Conservation (phyloP, 2,329 filamentous ascomycete genomes). For the Nannizziopsis arthrosporioides region DNA sequence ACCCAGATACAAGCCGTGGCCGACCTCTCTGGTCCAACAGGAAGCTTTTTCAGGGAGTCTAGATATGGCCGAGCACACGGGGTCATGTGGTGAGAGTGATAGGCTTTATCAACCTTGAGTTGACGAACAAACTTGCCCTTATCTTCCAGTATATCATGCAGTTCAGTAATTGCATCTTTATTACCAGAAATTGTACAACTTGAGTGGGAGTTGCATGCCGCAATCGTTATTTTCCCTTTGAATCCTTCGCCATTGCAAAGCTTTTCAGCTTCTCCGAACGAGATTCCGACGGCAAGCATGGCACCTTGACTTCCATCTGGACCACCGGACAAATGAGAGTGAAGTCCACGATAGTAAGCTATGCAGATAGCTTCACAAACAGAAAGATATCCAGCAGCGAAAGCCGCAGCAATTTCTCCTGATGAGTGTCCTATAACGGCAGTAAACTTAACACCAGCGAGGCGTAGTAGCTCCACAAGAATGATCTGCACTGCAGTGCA, state of each 20-base stretch:
- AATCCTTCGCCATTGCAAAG: constrained; percentile 6
- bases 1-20: constrained; percentile 4
- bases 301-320: constrained; percentile 5
- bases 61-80: constrained; percentile 13
- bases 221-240: constrained; percentile 18
- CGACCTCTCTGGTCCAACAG: neutral
- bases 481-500: constrained; percentile 19
- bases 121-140: constrained; percentile 15
- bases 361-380: constrained; percentile 30
- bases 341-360: constrained; percentile 34
- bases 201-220: constrained; percentile 29
- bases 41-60: neutral
- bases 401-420: constrained; percentile 17
- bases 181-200: constrained; percentile 31
- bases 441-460: constrained; percentile 5
- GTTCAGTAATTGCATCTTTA: constrained; percentile 18
- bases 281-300: constrained; percentile 16
- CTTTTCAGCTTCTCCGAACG: neutral
- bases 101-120: constrained; percentile 18
- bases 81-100: constrained; percentile 20
- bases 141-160: constrained; percentile 18
- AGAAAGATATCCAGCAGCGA: constrained; percentile 21
- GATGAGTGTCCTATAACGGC: constrained; percentile 16
- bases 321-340: neutral
- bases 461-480: constrained; percentile 13